phyloP scores from a whole-genome alignment of 192 early-diverging fungal genomes.

The Tieghemiomyces parasiticus region DNA sequence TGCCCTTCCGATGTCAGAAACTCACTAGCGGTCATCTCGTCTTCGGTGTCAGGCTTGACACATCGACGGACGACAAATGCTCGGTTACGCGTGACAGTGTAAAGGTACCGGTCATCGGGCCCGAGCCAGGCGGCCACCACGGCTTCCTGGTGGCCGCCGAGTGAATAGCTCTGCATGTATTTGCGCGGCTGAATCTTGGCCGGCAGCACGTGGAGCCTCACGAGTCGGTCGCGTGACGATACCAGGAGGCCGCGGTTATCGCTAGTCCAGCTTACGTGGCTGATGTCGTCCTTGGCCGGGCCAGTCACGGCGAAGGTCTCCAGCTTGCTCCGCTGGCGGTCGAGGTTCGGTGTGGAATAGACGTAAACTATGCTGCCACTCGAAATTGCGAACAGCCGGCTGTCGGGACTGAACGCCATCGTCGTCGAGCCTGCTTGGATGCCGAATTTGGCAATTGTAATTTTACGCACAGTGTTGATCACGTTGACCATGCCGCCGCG shows the following conservation, averaged over 20 bases:
- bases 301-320: constrained; percentile 52
- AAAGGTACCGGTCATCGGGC: constrained; percentile 27
- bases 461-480: constrained; percentile 70
- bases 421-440: constrained; percentile 71
- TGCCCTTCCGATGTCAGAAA: constrained; percentile 18
- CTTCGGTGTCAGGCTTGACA: constrained; percentile 36
- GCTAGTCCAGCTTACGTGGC: constrained; percentile 64
- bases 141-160: constrained; percentile 73
- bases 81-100: constrained; percentile 81
- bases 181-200: background rate
- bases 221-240: constrained; percentile 24
- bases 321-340: constrained; percentile 86
- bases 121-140: constrained; percentile 74
- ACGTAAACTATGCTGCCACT: constrained; percentile 73
- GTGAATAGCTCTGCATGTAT: background rate
- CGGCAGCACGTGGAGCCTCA: constrained; percentile 15
- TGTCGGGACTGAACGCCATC: constrained; percentile 86
- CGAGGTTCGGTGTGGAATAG: constrained; percentile 85
- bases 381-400: constrained; percentile 72
- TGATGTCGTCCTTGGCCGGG: constrained; percentile 76
- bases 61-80: constrained; percentile 68
- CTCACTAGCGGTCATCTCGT: constrained; percentile 36
- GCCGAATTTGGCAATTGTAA: constrained; percentile 79
- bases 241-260: constrained; percentile 58
- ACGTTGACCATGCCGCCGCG: constrained; percentile 82